These are phyloP conservation scores for Gautieria morchelliformis DNA, from an alignment of 768 basidiomycete species.

Conservation along the genomic window DNA sequence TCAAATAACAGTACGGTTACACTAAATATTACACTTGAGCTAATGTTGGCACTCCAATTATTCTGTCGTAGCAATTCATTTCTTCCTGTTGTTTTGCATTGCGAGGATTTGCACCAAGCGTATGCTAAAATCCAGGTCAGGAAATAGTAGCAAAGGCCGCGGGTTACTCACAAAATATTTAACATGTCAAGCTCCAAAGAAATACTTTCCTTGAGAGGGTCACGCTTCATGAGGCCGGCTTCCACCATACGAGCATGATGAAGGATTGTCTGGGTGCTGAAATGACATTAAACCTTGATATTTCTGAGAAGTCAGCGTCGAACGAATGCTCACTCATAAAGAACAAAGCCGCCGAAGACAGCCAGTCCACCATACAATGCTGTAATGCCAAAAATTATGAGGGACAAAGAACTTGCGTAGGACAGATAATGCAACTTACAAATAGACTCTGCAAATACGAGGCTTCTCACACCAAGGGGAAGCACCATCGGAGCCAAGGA, in stretches of 20 bases:
- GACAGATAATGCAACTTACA: slow-evolving; percentile 15
- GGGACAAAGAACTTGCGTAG: neutral
- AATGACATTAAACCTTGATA: neutral
- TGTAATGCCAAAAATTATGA: neutral
- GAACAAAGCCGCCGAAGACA: slow-evolving; percentile 78
- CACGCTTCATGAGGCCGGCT: slow-evolving; percentile 51
- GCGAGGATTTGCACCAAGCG: slow-evolving; percentile 73
- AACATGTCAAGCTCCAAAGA: slow-evolving; percentile 79
- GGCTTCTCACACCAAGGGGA: slow-evolving; percentile 69
- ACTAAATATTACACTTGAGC: neutral
- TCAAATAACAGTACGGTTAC: neutral
- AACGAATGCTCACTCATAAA: slow-evolving; percentile 59
- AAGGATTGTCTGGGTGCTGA: slow-evolving; percentile 77
- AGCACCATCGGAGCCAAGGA: slow-evolving; percentile 85
- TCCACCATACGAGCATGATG: slow-evolving; percentile 68
- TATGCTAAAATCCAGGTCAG: slow-evolving; percentile 34
- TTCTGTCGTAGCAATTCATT: slow-evolving; percentile 19
- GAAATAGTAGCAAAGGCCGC: neutral
- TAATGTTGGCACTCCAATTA: neutral
- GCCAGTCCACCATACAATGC: slow-evolving; percentile 81
- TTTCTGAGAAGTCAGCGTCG: neutral
- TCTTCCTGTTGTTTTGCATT: slow-evolving; percentile 54
- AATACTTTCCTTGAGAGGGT: slow-evolving; percentile 73
- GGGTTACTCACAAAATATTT: slow-evolving; percentile 66
- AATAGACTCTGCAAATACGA: slow-evolving; percentile 68